A percentile compares a stretch with the other conserved stretches of the same genome.
Evolutionary conservation across 305 asterid species (phyloP).

Genomic region (Fraxinus paxiana): DNA sequence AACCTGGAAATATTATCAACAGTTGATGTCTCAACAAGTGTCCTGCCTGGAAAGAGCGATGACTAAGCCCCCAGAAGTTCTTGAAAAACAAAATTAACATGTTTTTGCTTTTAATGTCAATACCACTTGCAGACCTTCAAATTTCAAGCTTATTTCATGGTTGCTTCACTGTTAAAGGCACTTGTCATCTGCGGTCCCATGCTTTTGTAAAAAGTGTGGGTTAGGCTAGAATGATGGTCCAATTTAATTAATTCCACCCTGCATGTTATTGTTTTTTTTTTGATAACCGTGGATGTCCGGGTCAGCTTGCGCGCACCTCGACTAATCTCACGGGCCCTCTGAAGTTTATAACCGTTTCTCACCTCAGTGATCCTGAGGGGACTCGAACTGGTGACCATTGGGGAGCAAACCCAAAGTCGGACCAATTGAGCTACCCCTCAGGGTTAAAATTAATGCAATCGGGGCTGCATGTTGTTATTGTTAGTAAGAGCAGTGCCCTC

Average conservation of each 20-base stretch:
- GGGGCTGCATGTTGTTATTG: slow-evolving; percentile 2
- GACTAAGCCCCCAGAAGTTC: background rate
- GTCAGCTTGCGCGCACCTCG: too few species aligned
- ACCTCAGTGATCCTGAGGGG: too few species aligned
- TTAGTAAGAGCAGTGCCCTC: slow-evolving; percentile 2
- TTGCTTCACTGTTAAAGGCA: background rate
- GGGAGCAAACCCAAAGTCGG: too few species aligned
- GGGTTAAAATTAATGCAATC: too few species aligned
- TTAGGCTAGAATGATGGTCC: background rate
- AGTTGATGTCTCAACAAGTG: background rate
- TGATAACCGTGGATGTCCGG: too few species aligned
- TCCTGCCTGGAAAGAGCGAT: background rate
- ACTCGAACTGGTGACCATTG: too few species aligned
- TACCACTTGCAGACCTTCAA: background rate
- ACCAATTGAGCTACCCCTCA: too few species aligned
- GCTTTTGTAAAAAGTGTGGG: background rate
- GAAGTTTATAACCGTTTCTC: too few species aligned
- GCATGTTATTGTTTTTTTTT: too few species aligned
- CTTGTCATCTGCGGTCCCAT: background rate
- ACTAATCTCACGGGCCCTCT: too few species aligned
- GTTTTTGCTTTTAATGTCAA: background rate
- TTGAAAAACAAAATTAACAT: background rate
- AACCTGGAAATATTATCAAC: background rate
- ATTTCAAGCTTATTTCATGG: background rate
- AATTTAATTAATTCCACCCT: slow-evolving; percentile 3